Base-by-base conservation (phyloP, 345 rosid species). In the Corchorus capsularis region DNA sequence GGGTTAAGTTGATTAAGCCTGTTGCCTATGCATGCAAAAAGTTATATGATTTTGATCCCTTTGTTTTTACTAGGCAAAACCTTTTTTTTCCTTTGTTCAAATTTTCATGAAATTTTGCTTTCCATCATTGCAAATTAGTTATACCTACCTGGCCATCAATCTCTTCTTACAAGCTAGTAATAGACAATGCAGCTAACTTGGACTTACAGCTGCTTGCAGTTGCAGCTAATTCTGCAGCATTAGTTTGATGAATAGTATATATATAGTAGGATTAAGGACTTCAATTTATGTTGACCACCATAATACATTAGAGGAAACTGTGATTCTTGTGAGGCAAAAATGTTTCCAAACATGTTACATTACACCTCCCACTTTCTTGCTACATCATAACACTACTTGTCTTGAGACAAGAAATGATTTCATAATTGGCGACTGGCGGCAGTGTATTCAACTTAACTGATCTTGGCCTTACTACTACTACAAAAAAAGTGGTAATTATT, bases 71-170 rank as follows among this genome's bases (percentile, higher is more conserved):
- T 15, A 9, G 32, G 69, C 15, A 64, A 41, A 64, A n/a, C 47
- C 39, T 35, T 46, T 5, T 39, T 39, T 2, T 27, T 27, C 27
- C 27, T 50, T 9, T 4, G 32, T 32, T 69, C 60, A 69, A 69
- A 15, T 53, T 67, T 67, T 46, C 22, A 46, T 67, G 55, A 69
- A n/a, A 4, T 69, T 52, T 52, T 52, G 71, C 27, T 69, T 56
- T 46, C 56, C 57, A 27, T 11, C 16, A 64, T 20, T 19, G 4
- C 35, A 53, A 27, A 35, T 59, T 59, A 12, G 63, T 59, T 19
- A 12, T 12, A 43, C 70, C 52, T 41, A 65, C 70, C 70, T n/a
- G 52, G 34, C 53, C 8, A 59, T 9, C 35, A 27, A 27, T 27
- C 27, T 27, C 27, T 27, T 3, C 15, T 50, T 1, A 32, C 14